A percentile compares a stretch with the other conserved stretches of the same genome.
Evolutionary conservation across 202 grass and related monocot species (phyloP).

Genomic region (Zoysia matrella): DNA sequence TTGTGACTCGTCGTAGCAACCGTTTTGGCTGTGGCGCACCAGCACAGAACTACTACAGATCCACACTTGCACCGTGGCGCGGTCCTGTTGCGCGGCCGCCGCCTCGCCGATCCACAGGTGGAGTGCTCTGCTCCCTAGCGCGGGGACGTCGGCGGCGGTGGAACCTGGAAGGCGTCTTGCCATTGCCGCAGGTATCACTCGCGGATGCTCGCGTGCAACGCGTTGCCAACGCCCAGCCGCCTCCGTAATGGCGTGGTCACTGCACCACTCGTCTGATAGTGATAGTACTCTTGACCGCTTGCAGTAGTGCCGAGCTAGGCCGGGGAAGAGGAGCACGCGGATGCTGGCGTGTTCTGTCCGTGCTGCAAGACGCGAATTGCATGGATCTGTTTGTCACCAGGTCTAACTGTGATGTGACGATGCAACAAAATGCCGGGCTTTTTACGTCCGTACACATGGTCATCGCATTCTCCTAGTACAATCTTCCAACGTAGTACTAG

Average conservation of each 20-base stretch:
- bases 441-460: no score
- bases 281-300: neutral
- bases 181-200: no score
- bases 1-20: neutral
- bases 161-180: no score
- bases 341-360: no score
- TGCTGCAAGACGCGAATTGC: neutral
- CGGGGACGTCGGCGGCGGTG: neutral
- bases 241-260: no score
- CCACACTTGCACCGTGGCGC: neutral
- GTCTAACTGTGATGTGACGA: neutral
- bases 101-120: neutral
- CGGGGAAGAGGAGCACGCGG: neutral
- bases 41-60: neutral
- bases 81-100: no score
- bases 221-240: neutral
- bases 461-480: no score
- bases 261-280: no score
- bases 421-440: no score
- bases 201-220: conserved; percentile 28
- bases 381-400: neutral
- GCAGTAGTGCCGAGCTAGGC: neutral
- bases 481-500: no score
- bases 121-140: neutral
- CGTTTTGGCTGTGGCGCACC: neutral